Conservation (phyloP, 202 grass and related monocot species). For the Digitaria exilis region DNA sequence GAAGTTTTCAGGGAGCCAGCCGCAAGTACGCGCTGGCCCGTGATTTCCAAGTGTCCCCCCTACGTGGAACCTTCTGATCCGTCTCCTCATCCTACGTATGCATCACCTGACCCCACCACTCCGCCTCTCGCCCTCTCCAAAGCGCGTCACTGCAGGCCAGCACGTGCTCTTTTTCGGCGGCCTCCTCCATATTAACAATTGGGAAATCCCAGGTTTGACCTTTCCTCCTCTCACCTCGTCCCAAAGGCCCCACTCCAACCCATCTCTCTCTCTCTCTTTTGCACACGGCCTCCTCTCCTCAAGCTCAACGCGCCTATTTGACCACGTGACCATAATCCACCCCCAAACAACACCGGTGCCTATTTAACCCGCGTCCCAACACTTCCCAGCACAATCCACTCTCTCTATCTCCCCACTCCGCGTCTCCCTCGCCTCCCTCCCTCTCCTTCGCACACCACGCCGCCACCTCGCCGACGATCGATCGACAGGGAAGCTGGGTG, state of each 20-base stretch:
- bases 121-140: too few species aligned
- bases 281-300: background rate
- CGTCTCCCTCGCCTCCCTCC: background rate
- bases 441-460: background rate
- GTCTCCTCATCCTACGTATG: constrained; percentile 12
- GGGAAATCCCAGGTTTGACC: constrained; percentile 38
- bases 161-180: background rate
- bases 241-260: background rate
- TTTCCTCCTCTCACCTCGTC: background rate
- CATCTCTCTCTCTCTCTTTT: too few species aligned
- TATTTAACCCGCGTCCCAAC: constrained; percentile 43
- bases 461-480: too few species aligned
- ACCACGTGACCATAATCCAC: constrained; percentile 46
- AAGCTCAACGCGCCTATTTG: constrained; percentile 40
- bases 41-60: background rate
- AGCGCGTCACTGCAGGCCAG: constrained; percentile 3
- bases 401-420: background rate
- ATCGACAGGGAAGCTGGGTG: background rate
- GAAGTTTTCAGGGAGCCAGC: background rate
- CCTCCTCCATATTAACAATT: background rate
- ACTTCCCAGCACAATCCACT: background rate
- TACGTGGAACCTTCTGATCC: constrained; percentile 41
- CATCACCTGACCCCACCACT: background rate
- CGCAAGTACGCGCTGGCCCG: background rate
- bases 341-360: background rate